A percentile compares a stretch with the other conserved stretches of the same genome.
Conservation (phyloP, 805 yeast genomes). For the Candida qinlingensis region DNA sequence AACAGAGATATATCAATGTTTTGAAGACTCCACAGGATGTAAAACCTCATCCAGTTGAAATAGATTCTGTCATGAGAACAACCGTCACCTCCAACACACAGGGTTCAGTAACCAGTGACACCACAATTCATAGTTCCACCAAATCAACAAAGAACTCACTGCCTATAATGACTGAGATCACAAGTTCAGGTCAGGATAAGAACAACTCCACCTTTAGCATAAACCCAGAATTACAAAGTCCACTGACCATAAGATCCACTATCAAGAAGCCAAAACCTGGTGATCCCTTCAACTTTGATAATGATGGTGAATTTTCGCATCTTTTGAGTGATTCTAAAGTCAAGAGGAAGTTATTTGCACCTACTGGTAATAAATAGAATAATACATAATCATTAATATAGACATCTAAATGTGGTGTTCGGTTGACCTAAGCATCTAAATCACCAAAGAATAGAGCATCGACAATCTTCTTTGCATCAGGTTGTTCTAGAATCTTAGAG, state of each 20-base stretch:
- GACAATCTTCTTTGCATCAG: conserved; percentile 44
- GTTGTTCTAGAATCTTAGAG: conserved; percentile 39
- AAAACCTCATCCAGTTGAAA: not conserved
- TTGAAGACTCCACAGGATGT: conserved; percentile 16
- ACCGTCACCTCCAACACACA: not conserved
- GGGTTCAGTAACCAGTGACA: conserved; percentile 4
- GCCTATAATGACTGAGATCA: not conserved
- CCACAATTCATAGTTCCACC: not conserved
- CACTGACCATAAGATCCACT: conserved; percentile 18
- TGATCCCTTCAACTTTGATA: conserved; percentile 13
- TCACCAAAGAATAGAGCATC: conserved; percentile 76
- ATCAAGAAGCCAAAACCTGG: conserved; percentile 11
- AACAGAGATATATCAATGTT: conserved; percentile 14
- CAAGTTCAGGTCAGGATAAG: conserved; percentile 1
- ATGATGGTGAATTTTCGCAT: not conserved
- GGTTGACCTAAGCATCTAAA: conserved; percentile 10
- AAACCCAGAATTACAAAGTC: conserved; percentile 14
- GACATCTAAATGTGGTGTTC: not conserved
- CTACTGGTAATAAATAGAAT: conserved; percentile 6
- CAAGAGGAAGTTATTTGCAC: conserved; percentile 33
- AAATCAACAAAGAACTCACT: not conserved
- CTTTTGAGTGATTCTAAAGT: conserved; percentile 15
- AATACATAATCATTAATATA: conserved; percentile 1
- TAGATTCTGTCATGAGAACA: not conserved
- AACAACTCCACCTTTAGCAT: not conserved